Evolutionary conservation across 2,329 filamentous ascomycete species (phyloP), one percentile per base, ranked within the genome.

Genomic region (Drechslera avenae): DNA sequence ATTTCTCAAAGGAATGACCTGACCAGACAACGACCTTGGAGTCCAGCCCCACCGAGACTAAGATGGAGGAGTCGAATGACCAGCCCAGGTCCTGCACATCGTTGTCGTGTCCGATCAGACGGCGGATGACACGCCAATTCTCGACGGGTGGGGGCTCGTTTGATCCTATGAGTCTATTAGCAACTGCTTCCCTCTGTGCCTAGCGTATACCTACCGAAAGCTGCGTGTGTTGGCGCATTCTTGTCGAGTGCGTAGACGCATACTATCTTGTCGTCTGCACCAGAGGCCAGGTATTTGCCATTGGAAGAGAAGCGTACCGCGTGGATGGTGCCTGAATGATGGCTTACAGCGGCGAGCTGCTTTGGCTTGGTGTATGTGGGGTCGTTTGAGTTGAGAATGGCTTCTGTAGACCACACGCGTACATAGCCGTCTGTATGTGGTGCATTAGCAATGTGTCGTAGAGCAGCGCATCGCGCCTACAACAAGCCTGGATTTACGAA

Each of bases 1-100:
- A 82, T 77, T 96, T 97, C 77, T 99, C 94, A 64, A 99, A 99
- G 0, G 92, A 97, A 75, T 95, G 89, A 1, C 94, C 95, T 1
- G 93, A 97, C 94, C 94, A 99, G 17, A 99, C 89, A 8, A 99
- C 94, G 12, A 99, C 88, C 76, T 99, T 99, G 35, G 94, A 97
- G 75, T 99, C 94, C 61, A 99, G 78, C 1, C 94, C 95, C 19
- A 99, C 94, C 0, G 94, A 97, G 4, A 97, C 92, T 54, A 99
- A 79, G 46, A 99, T 90, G 1, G 93, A 97, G 23, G 92, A 96
- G 77, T 99, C 94, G 69, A 88, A 87, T 16, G 94, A 96, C 94
- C 94, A 99, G 23, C 91, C 94, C 51, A 99, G 79, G 77, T 99
- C 95, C 75, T 99, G 94, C 4, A 99, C 92, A 76, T 99, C 94